phyloP scores from a whole-genome alignment of 2,329 filamentous ascomycete species.

The Didymella pomorum region DNA sequence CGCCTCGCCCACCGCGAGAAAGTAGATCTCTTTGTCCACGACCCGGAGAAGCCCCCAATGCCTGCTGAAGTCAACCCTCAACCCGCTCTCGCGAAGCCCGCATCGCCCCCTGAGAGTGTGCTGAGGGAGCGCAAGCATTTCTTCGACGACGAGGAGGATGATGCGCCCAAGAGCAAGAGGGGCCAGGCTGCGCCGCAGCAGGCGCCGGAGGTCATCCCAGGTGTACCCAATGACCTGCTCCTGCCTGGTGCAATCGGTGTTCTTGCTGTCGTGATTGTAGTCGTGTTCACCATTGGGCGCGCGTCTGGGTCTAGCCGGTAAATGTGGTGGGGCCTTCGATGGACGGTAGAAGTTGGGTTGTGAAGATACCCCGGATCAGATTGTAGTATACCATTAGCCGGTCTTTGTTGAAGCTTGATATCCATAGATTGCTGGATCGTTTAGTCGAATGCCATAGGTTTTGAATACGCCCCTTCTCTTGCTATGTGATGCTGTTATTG shows the following conservation, averaged over 20 bases:
- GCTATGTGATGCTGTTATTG: background rate
- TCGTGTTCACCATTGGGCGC: slow-evolving; percentile 88
- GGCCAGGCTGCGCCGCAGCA: slow-evolving; percentile 58
- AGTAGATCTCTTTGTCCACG: slow-evolving; percentile 96
- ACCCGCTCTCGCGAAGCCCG: slow-evolving; percentile 59
- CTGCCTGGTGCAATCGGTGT: slow-evolving; percentile 94
- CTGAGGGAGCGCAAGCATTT: slow-evolving; percentile 57
- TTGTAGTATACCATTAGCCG: slow-evolving; percentile 12
- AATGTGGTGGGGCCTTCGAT: background rate
- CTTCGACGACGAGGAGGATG: slow-evolving; percentile 64
- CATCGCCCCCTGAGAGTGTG: slow-evolving; percentile 63
- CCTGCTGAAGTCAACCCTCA: slow-evolving; percentile 68
- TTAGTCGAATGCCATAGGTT: slow-evolving; percentile 2
- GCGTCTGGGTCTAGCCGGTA: slow-evolving; percentile 62
- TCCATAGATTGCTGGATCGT: slow-evolving; percentile 20
- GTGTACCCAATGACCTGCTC: slow-evolving; percentile 92
- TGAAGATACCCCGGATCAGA: slow-evolving; percentile 12
- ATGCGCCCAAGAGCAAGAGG: slow-evolving; percentile 48
- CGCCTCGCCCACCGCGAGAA: slow-evolving; percentile 83
- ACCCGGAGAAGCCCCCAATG: slow-evolving; percentile 88
- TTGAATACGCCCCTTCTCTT: background rate
- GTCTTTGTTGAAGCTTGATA: slow-evolving; percentile 6
- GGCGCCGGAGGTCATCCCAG: slow-evolving; percentile 82
- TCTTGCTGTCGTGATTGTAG: slow-evolving; percentile 91
- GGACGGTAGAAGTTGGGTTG: background rate